A percentile compares a stretch with the other conserved stretches of the same genome.
These are phyloP conservation scores for Lathyrus oleraceus DNA, from an alignment of 306 rosid genomes.

Conservation along the genomic window DNA sequence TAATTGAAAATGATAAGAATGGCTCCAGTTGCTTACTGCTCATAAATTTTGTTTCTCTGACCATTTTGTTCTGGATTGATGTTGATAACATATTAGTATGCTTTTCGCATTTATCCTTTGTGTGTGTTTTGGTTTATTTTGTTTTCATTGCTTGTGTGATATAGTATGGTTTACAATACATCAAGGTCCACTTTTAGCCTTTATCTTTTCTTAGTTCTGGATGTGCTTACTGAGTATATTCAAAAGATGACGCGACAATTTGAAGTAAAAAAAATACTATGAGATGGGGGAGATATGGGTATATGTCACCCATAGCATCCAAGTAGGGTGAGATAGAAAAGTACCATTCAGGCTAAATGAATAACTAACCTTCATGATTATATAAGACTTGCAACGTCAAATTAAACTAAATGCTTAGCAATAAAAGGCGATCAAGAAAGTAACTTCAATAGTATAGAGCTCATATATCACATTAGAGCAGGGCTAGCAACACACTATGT, in stretches of 20 bases:
- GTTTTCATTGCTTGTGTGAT: neutral
- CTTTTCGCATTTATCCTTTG: neutral
- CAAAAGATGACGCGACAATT: neutral
- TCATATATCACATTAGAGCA: neutral
- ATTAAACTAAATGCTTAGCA: neutral
- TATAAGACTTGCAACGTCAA: neutral
- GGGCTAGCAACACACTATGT: too few relatives aligned
- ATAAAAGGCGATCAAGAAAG: neutral
- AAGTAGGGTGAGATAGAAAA: neutral
- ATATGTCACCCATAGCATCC: neutral
- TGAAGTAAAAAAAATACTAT: neutral
- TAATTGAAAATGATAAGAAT: conserved; percentile 21
- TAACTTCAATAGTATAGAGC: neutral
- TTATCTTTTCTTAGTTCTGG: neutral
- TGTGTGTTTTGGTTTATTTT: neutral
- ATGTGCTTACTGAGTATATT: neutral
- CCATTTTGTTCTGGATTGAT: conserved; percentile 15
- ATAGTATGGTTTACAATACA: neutral
- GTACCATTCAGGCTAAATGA: neutral
- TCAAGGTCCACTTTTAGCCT: neutral
- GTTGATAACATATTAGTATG: neutral
- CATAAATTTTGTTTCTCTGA: conserved; percentile 15
- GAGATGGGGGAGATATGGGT: neutral
- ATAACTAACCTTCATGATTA: neutral
- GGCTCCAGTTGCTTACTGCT: conserved; percentile 10